Evolutionary conservation across 192 early-diverging fungal genomes (phyloP).

Genomic region (Spizellomyces punctatus): DNA sequence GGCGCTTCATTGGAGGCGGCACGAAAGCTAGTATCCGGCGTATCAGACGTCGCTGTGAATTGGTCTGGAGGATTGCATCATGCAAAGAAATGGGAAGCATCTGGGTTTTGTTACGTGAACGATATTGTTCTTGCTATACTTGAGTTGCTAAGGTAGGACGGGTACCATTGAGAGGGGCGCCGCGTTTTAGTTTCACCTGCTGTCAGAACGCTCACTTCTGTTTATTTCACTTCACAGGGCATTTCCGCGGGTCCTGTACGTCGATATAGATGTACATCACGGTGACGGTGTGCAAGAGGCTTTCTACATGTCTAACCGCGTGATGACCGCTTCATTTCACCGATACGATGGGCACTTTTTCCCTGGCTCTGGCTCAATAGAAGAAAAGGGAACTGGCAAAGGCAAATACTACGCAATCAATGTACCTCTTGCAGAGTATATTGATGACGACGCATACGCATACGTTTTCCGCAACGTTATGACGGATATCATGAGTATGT

Average conservation of each 20-base stretch:
- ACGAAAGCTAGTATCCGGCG: conserved; percentile 77
- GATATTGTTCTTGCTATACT: conserved; percentile 95
- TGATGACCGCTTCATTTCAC: conserved; percentile 96
- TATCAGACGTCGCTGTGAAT: conserved; percentile 90
- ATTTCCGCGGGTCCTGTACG: conserved; percentile 86
- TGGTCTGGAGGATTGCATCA: conserved; percentile 97
- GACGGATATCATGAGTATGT: conserved; percentile 88
- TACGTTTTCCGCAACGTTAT: conserved; percentile 89
- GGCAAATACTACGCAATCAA: conserved; percentile 96
- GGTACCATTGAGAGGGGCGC: neutral
- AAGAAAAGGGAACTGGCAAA: conserved; percentile 83
- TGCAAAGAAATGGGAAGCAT: conserved; percentile 94
- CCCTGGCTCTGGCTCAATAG: conserved; percentile 88
- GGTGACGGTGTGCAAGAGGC: conserved; percentile 98
- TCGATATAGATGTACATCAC: conserved; percentile 99
- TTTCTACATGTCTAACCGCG: conserved; percentile 89
- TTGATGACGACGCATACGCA: conserved; percentile 90
- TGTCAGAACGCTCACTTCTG: neutral
- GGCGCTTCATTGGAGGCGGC: conserved; percentile 95
- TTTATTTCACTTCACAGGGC: conserved; percentile 2
- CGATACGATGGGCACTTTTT: conserved; percentile 94
- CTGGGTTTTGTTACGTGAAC: conserved; percentile 98
- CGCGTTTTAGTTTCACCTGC: neutral
- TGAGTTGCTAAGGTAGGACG: conserved; percentile 75
- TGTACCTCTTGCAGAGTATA: conserved; percentile 91